Evolutionary conservation across 768 basidiomycete species (phyloP).

Genomic region (button mushroom (Agaricus bisporus)): DNA sequence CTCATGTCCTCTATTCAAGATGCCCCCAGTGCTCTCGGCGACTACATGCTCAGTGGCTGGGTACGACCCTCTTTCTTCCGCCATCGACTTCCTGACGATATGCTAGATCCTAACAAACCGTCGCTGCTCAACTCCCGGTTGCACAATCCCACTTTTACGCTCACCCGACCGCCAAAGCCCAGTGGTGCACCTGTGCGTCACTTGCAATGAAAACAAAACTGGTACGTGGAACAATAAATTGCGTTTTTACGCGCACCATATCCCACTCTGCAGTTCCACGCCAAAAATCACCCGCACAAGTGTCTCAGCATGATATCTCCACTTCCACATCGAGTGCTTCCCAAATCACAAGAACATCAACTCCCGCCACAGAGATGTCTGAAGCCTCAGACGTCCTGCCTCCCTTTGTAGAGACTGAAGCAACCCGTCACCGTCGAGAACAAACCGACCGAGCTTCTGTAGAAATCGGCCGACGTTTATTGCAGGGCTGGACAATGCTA

Average conservation of each 20-base stretch:
- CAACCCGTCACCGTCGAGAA: slow-evolving; percentile 59
- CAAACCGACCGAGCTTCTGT: slow-evolving; percentile 79
- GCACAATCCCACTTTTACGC: slow-evolving; percentile 67
- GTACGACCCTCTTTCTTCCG: slow-evolving; percentile 26
- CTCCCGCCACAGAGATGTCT: slow-evolving; percentile 74
- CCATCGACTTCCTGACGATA: not conserved
- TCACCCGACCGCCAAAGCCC: slow-evolving; percentile 51
- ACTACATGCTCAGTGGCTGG: slow-evolving; percentile 77
- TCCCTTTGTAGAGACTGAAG: slow-evolving; percentile 49
- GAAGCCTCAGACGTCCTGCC: slow-evolving; percentile 44
- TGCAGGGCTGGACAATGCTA: slow-evolving; percentile 88
- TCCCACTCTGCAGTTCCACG: not conserved
- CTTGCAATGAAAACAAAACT: slow-evolving; percentile 42
- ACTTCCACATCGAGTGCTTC: slow-evolving; percentile 45
- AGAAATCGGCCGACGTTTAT: slow-evolving; percentile 70
- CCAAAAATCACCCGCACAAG: not conserved
- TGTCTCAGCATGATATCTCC: slow-evolving; percentile 19
- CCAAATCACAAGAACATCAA: slow-evolving; percentile 56
- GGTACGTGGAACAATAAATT: slow-evolving; percentile 19
- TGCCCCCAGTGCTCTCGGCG: slow-evolving; percentile 57
- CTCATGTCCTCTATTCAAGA: slow-evolving; percentile 28
- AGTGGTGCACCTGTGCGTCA: slow-evolving; percentile 51
- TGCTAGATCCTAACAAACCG: slow-evolving; percentile 58
- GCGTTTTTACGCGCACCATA: not conserved
- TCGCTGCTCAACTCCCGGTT: slow-evolving; percentile 49